These are phyloP conservation scores for Quaeritorhiza haematococci DNA, from an alignment of 371 early-diverging fungal genomes.

Conservation along the genomic window DNA sequence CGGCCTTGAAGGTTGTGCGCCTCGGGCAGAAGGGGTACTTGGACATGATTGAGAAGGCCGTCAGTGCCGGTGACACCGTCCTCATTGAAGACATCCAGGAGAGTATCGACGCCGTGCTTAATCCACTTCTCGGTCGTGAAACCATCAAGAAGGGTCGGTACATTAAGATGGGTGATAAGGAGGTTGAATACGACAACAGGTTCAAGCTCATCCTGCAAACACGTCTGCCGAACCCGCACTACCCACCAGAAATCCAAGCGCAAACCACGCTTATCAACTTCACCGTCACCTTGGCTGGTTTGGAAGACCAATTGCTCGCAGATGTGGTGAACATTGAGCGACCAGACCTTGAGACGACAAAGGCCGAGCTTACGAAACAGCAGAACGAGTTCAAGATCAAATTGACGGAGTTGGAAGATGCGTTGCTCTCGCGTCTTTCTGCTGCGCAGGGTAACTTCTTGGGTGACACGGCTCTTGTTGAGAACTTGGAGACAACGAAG, in stretches of 20 bases:
- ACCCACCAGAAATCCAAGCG: constrained; percentile 62
- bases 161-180: constrained; percentile 60
- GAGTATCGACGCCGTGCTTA: constrained; percentile 53
- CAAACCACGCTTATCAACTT: constrained; percentile 61
- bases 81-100: constrained; percentile 57
- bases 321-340: constrained; percentile 62
- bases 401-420: constrained; percentile 57
- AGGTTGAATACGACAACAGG: constrained; percentile 55
- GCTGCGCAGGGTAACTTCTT: constrained; percentile 60
- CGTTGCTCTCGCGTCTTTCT: constrained; percentile 48
- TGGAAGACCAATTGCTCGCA: constrained; percentile 60
- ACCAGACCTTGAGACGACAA: constrained; percentile 54
- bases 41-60: constrained; percentile 56
- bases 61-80: constrained; percentile 48
- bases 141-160: constrained; percentile 58
- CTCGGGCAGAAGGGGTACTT: constrained; percentile 50
- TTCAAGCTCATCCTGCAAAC: constrained; percentile 61
- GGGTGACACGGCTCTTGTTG: constrained; percentile 59
- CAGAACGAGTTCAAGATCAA: constrained; percentile 65
- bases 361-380: constrained; percentile 59
- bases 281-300: constrained; percentile 55
- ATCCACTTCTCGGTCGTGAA: constrained; percentile 57
- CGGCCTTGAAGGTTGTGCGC: constrained; percentile 45
- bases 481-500: constrained; percentile 59
- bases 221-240: constrained; percentile 57